A percentile compares a stretch with the other conserved stretches of the same genome.
Conservation (phyloP, 2,329 filamentous ascomycete species). For the Sporothrix pallida region DNA sequence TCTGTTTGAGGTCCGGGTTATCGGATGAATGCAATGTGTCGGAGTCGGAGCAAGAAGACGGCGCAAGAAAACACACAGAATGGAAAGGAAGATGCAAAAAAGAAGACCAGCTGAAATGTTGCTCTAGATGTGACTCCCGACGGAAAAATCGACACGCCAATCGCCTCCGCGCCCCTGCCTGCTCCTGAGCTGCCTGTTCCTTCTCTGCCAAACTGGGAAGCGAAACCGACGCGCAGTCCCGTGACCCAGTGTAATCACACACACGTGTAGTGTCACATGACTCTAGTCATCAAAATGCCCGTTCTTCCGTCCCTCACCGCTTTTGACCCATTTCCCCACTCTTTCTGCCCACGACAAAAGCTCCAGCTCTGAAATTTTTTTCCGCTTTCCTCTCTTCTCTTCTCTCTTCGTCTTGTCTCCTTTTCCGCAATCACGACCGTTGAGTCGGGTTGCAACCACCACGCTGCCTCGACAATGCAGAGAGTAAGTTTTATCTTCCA, state of each 20-base stretch:
- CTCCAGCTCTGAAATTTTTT: slow-evolving; percentile 36
- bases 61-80: background rate
- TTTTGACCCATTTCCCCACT: slow-evolving; percentile 36
- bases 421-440: slow-evolving; percentile 6
- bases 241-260: slow-evolving; percentile 38
- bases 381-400: slow-evolving; percentile 27
- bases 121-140: slow-evolving; percentile 21
- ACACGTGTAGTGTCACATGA: slow-evolving; percentile 3
- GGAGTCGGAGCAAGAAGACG: background rate
- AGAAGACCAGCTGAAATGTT: background rate
- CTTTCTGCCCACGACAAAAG: slow-evolving; percentile 31
- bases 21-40: background rate
- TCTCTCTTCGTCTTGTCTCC: background rate
- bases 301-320: slow-evolving; percentile 37
- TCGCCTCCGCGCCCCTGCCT: background rate
- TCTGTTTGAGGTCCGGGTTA: background rate
- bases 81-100: background rate
- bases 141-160: slow-evolving; percentile 9
- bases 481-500: slow-evolving; percentile 40
- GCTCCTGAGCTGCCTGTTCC: background rate
- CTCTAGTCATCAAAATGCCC: too few relatives aligned
- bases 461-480: slow-evolving; percentile 14
- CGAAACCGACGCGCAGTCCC: slow-evolving; percentile 45
- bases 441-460: background rate
- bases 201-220: slow-evolving; percentile 17